Evolutionary conservation across 768 basidiomycete genomes (phyloP), one percentile per base, ranked within the genome.

Genomic region (Naganishia kalamii): DNA sequence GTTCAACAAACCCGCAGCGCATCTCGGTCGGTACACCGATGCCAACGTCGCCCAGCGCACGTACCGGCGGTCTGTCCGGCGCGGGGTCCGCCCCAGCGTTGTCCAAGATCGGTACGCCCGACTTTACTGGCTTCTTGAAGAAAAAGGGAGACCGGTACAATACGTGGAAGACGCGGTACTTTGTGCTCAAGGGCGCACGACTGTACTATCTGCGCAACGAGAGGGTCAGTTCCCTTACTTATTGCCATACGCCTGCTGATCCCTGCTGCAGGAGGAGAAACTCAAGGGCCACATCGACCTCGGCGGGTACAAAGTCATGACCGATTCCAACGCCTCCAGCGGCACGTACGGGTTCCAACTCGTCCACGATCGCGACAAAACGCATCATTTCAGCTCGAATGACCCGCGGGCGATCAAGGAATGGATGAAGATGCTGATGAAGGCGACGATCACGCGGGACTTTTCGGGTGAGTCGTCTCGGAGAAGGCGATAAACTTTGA

Each of bases 401-500:
- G 92, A 97, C 73, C 90, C 91, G 78, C 72, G 80, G 0, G 79
- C 85, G 40, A 83, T 96, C 51, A 85, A 96, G n/a, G 91, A 91
- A 69, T 98, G 96, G 94, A 98, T 98, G 96, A 99, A 98, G 80
- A 91, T 93, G 8, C 85, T 99, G 70, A 97, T 98, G 91, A 99
- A 98, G 77, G 91, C 94, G 2, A 97, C 94, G 13, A 99, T 99
- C 70, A 87, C 85, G 10, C 82, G 96, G 63, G 96, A 98, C 76
- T 97, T 93, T 74, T 84, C 87, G 10, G 88, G 92, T 93, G 72
- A 41, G 87, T 82, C 41, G 25, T 33, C 19, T 2, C 19, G 0
- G 13, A 19, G 27, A 37, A 47, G 44, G 21, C 4, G 27, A 30
- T 17, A 47, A 25, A 66, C 47, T 33, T 68, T 40, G 21, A 33